Evolutionary conservation across 352 stramenopile species (phyloP), one percentile per base, ranked within the genome.

Genomic region (Phytophthora multivora): DNA sequence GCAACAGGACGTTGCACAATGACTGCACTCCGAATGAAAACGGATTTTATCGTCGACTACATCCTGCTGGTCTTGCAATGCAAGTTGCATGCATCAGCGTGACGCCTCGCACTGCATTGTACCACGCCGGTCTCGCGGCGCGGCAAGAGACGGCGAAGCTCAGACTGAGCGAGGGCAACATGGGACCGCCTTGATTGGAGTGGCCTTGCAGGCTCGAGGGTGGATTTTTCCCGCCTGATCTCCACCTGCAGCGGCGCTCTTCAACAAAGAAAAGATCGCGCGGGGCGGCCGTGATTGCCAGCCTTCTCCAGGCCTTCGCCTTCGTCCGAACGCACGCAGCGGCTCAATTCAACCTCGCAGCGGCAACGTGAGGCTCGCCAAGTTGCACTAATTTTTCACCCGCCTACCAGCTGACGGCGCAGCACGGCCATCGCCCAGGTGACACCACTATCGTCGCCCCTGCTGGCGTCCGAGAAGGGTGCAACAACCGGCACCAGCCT

Each of bases 381-480:
- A 53, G 28, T 50, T 45, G 31, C 46, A 38, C 47, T 51, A 54
- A 61, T 72, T 65, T 72, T 69, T 73, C 35, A 28, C 0, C 9
- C 38, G 28, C 39, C 53, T 57, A 66, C 47, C 64, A 65, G 51
- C 58, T 67, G 64, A 28, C 40, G 36, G 13, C 3, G 50, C 40
- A 33, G 57, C 57, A 57, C 48, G 43, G 40, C 19, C 28, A 33
- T 23, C 16, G 18, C 18, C 50, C 43, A 60, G 40, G 52, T 60
- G 52, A n/a, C 41, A 47, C 57, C 63, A 71, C 63, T 66, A 62
- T 45, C 28, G 49, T 49, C 40, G 19, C 18, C 31, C 49, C 62
- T 59, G 55, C 62, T 70, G 62, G 62, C 48, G 48, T 28, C 23
- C 28, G 40, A 60, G 56, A 66, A 66, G 33, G 49, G 50, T 59